Base-by-base conservation (phyloP, 371 early-diverging fungal genomes). In the Sporodiniella umbellata region DNA sequence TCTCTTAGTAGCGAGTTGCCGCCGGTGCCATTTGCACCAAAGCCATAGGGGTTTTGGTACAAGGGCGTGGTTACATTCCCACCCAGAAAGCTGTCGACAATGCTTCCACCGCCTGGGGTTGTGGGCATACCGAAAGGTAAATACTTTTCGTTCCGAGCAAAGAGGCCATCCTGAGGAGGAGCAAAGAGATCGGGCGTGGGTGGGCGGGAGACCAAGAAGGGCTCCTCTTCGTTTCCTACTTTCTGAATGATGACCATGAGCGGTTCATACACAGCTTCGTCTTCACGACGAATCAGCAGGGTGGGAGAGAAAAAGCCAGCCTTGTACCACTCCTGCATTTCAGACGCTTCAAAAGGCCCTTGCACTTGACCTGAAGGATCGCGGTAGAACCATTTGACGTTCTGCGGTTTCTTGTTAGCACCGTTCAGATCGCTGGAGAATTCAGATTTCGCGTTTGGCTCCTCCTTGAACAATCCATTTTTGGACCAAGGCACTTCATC, bases 261-360 rank as follows among this genome's bases (percentile, higher is more conserved):
- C 0, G 85, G 83, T 51, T 90, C 90, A 65, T 89, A 90, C 1
- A 68, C 60, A 0, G 72, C 26, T 19, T 88, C 86, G 24, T 87
- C 88, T 35, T 88, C 91, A 25, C 84, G 78, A 61, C 81, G 76
- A 19, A 93, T 83, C 39, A 88, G 72, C 17, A 93, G 69, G 24
- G 82, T 81, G 14, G 76, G 65, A 1, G 81, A 65, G 53, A 93
- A 93, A 60, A 89, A 93, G 8, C 92, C 92, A 10, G 79, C 87
- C 35, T 81, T 79, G 62, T 79, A 89, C 93, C 93, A 93, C 48
- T 90, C 89, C 45, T 89, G 88, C 93, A 93, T 93, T 33, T 88
- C 87, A 8, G 80, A 70, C 8, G 87, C 84, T 11, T 81, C 74
- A 56, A 93, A 93, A 6, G 93, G 93, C 12, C 89, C 89, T 66